Evolutionary conservation across 306 rosid genomes (phyloP), one percentile per base, ranked within the genome.

Genomic region (Prunus mira): DNA sequence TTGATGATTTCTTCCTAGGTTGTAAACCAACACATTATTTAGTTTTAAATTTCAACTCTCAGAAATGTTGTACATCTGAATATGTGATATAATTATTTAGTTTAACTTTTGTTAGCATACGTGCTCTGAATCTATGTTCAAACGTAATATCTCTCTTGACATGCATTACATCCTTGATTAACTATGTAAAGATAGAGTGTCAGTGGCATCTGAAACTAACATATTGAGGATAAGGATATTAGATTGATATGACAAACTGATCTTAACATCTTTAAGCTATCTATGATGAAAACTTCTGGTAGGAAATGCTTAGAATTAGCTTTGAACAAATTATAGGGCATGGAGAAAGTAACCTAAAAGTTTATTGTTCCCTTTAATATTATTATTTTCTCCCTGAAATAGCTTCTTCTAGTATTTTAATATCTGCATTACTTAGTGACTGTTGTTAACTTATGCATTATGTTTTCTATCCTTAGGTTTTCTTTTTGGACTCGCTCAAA

Each of bases 401-500:
- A 22, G 50, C 9, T 65, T 14, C 7, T n/a, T 32, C 50, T 76
- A 24, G 19, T 70, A 20, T 43, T 71, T 71, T 58, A 32, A 14
- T 18, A 64, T 56, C 65, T 71, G 30, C 54, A 3, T 10, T 61
- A 49, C 43, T 19, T 49, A 69, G 20, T 38, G 60, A 17, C 10
- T 54, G 41, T 69, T 68, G 27, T 56, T 73, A 70, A 54, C 76
- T 86, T 24, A 64, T 73, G 69, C 46, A 65, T 67, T 65, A 5
- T 80, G 66, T 27, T 14, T 82, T 72, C 58, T 45, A 4, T 69
- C 71, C 86, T 58, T 90, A 95, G 98, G 87, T 95, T 83, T 90
- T 84, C 89, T 92, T 82, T 82, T 74, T 78, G 76, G 97, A 95
- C 78, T 71, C 96, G 2, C 86, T 90, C 79, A 95, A 95, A 80